Conservation (phyloP, 2,329 filamentous ascomycete species). For the Verticillium longisporum region DNA sequence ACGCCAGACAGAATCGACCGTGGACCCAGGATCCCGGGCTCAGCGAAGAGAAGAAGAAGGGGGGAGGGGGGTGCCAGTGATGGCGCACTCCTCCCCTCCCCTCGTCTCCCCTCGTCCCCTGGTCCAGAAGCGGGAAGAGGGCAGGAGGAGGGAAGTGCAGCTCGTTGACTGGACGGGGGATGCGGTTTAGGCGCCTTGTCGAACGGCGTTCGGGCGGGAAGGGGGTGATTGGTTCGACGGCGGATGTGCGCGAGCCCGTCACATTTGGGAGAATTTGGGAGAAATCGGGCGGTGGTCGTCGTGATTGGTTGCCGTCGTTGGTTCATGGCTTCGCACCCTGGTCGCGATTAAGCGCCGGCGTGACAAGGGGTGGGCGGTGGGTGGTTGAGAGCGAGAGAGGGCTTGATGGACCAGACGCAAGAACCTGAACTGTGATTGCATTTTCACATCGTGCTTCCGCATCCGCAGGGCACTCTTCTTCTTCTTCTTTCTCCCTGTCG, state of each 20-base stretch:
- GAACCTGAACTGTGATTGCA: not conserved
- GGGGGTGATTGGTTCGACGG: not conserved
- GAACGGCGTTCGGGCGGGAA: not conserved
- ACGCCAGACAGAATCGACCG: no score
- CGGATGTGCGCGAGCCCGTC: slow-evolving; percentile 1
- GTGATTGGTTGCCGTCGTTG: slow-evolving; percentile 5
- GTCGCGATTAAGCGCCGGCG: not conserved
- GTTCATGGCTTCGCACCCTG: not conserved
- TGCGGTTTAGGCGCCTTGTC: not conserved
- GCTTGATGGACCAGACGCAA: no score
- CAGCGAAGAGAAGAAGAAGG: not conserved
- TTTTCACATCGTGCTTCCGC: not conserved
- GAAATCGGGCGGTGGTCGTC: not conserved
- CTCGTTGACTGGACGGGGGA: not conserved
- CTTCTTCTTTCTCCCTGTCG: no score
- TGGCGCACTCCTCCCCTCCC: no score
- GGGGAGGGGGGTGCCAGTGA: not conserved
- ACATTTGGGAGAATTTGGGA: not conserved
- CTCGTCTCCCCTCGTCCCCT: not conserved
- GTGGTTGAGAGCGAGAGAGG: not conserved
- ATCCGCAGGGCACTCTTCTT: no score
- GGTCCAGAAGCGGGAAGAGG: not conserved
- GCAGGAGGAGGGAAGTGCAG: not conserved
- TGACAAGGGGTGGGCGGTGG: not conserved
- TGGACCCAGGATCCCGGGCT: not conserved